Evolutionary conservation across 78 protist species (phyloP).

Genomic region (Salpingoeca rosetta): DNA sequence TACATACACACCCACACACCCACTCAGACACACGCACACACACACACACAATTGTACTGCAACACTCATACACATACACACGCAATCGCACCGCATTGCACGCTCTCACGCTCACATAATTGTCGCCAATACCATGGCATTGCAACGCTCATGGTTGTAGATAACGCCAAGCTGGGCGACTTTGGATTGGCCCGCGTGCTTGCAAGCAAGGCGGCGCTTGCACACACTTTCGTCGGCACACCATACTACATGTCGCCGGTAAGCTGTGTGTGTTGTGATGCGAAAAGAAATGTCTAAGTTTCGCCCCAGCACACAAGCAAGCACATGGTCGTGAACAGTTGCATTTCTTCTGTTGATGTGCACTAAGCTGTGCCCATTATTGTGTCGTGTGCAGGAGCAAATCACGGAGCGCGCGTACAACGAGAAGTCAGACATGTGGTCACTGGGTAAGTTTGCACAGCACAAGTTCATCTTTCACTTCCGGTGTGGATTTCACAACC

Average conservation of each 20-base stretch:
- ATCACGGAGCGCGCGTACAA: slow-evolving; percentile 25
- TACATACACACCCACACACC: no score
- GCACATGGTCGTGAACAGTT: background rate
- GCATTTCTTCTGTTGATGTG: no score
- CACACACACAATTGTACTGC: no score
- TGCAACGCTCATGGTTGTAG: slow-evolving; percentile 59
- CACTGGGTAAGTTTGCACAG: no score
- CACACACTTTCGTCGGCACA: no score
- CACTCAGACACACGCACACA: no score
- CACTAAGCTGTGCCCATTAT: no score
- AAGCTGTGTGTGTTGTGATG: no score
- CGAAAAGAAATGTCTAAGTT: no score
- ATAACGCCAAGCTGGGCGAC: slow-evolving; percentile 76
- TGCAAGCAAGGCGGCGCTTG: slow-evolving; percentile 72
- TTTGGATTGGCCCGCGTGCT: slow-evolving; percentile 83
- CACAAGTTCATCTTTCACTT: no score
- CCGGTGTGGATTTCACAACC: no score
- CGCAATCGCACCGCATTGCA: background rate
- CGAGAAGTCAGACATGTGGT: slow-evolving; percentile 56
- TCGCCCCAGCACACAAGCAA: no score
- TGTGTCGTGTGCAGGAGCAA: slow-evolving; percentile 34
- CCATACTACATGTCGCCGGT: slow-evolving; percentile 80
- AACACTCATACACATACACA: background rate
- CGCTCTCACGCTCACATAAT: background rate
- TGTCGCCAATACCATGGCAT: background rate